Conservation (phyloP, 2,329 filamentous ascomycete species). For the Allantophomopsis cytisporea region DNA sequence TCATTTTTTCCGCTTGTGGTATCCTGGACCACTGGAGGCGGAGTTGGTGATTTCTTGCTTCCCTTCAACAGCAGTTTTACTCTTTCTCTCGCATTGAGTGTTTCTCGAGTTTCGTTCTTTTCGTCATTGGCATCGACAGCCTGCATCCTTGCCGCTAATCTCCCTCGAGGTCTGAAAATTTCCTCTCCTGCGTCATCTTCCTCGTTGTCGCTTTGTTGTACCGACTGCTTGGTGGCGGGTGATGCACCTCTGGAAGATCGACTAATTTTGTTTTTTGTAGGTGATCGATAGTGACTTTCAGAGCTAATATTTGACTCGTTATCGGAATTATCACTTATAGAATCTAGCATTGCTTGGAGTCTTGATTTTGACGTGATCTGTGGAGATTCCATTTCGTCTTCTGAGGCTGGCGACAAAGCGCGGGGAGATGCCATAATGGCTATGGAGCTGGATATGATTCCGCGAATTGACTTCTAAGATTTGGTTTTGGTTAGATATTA, state of each 20-base stretch:
- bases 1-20: neutral
- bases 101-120: slow-evolving; percentile 5
- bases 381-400: slow-evolving; percentile 17
- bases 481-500: too few relatives aligned
- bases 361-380: slow-evolving; percentile 38
- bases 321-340: slow-evolving; percentile 33
- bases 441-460: too few relatives aligned
- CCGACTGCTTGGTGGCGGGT: slow-evolving; percentile 5
- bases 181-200: slow-evolving; percentile 33
- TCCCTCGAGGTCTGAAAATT: slow-evolving; percentile 42
- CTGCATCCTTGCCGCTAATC: slow-evolving; percentile 51
- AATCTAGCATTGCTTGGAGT: slow-evolving; percentile 36
- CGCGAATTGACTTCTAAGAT: too few relatives aligned
- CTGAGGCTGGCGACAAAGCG: neutral
- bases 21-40: slow-evolving; percentile 6
- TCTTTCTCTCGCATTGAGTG: slow-evolving; percentile 23
- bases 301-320: slow-evolving; percentile 9
- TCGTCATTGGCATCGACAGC: slow-evolving; percentile 14
- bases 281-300: neutral
- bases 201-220: slow-evolving; percentile 3
- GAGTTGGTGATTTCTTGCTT: slow-evolving; percentile 14
- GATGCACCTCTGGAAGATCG: slow-evolving; percentile 6
- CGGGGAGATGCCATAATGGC: too few relatives aligned
- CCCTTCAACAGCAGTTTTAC: slow-evolving; percentile 27
- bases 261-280: neutral